phyloP scores from a whole-genome alignment of 2,329 filamentous ascomycete genomes.

The Aureobasidium leucospermi region DNA sequence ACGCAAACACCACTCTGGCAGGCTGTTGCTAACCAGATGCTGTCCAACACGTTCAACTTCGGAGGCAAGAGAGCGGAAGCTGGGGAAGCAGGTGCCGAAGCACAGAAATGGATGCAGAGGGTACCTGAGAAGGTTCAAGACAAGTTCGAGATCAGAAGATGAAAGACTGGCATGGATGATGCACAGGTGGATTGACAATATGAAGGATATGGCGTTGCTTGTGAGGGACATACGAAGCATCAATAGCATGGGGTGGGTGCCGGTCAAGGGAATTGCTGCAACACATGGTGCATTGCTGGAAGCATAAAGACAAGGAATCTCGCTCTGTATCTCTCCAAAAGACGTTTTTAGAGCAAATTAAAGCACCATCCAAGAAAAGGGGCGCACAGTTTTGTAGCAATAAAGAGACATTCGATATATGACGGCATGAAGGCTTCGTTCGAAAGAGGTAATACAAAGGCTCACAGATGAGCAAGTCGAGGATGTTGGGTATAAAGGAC shows the following conservation, averaged over 20 bases:
- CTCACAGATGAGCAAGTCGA: neutral
- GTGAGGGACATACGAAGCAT: neutral
- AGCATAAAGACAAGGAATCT: neutral
- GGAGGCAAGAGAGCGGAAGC: slow-evolving; percentile 57
- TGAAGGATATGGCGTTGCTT: neutral
- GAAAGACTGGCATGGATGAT: neutral
- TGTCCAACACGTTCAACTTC: slow-evolving; percentile 66
- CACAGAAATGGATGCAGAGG: slow-evolving; percentile 22
- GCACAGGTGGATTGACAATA: neutral
- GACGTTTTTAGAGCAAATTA: neutral
- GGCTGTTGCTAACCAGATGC: slow-evolving; percentile 70
- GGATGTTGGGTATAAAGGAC: neutral
- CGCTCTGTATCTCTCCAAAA: neutral
- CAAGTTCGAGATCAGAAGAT: slow-evolving; percentile 14
- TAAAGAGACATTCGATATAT: slow-evolving; percentile 4
- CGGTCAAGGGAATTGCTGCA: neutral
- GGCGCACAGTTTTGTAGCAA: neutral
- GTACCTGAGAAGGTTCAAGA: slow-evolving; percentile 17
- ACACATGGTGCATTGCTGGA: neutral
- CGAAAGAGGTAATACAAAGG: neutral
- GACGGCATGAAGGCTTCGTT: neutral
- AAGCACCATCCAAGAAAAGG: neutral
- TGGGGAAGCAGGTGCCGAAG: slow-evolving; percentile 38
- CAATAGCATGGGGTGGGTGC: neutral
- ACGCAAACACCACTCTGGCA: slow-evolving; percentile 30